Conservation (phyloP, 2,329 filamentous ascomycete genomes). For the Monosporascus sp. region DNA sequence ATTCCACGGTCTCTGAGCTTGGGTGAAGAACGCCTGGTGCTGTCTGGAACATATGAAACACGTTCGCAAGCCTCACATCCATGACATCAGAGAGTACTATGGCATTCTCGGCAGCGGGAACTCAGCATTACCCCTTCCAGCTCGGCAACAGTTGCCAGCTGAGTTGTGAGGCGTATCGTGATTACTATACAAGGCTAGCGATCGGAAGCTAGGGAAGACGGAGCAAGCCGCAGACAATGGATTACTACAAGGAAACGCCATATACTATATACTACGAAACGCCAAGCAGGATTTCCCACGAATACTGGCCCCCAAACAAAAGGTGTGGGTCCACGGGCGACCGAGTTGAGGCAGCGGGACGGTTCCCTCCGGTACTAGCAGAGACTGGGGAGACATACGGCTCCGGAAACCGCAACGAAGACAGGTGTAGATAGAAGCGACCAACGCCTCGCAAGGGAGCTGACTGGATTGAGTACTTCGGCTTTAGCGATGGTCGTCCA, state of each 20-base stretch:
- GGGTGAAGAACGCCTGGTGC: too few relatives aligned
- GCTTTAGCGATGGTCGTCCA: not conserved
- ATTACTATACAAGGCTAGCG: too few relatives aligned
- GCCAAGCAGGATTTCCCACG: not conserved
- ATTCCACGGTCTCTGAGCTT: too few relatives aligned
- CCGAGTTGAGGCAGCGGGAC: not conserved
- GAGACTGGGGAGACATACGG: not conserved
- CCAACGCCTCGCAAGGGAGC: not conserved
- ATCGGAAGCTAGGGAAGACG: too few relatives aligned
- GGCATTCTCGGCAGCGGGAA: too few relatives aligned
- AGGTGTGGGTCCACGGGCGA: not conserved
- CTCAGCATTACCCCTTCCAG: too few relatives aligned
- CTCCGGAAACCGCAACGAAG: not conserved
- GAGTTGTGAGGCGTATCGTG: too few relatives aligned
- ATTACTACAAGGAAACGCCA: not conserved
- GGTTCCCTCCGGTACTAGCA: not conserved
- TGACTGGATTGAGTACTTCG: not conserved
- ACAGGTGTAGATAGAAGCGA: not conserved
- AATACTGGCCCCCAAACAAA: not conserved
- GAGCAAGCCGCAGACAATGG: too few relatives aligned
- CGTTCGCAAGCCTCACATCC: too few relatives aligned
- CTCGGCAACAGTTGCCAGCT: too few relatives aligned
- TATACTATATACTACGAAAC: not conserved
- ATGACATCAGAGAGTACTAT: too few relatives aligned
- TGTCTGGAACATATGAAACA: too few relatives aligned